Evolutionary conservation across 2,329 filamentous ascomycete genomes (phyloP), one percentile per base, ranked within the genome.

Genomic region (Venturia aucupariae): DNA sequence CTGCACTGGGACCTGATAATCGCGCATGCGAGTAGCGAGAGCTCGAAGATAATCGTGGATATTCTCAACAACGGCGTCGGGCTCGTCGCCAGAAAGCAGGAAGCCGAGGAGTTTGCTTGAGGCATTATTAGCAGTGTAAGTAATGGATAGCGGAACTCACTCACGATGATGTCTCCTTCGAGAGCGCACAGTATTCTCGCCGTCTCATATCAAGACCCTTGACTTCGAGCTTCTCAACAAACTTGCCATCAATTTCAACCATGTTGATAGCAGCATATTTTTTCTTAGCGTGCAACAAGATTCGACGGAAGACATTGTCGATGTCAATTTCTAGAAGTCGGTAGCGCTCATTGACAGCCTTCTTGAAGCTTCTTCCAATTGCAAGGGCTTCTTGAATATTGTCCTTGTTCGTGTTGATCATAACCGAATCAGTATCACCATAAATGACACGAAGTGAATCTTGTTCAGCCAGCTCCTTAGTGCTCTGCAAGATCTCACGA

Each of bases 361-460:
- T 88, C 78, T 97, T 97, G 82, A 99, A 97, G 67, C 97, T 91
- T 55, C 91, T 87, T 65, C 94, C 95, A 62, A 99, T 89, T 72
- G 90, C 92, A 70, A 97, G 80, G 1, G 94, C 94, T 71, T 96
- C 92, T 39, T 90, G 86, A 38, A 97, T 89, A 69, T 90, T 96
- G 76, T 97, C 90, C 64, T 94, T 92, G 72, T 97, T 97, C 68
- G 94, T 96, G 73, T 99, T 99, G 80, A 99, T 97, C 94, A 99
- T 99, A 77, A 99, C 94, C 10, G 94, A 99, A 77, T 99, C 94
- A 15, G 94, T 99, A 77, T 99, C 94, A 79, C 94, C 94, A 71
- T 99, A 99, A 68, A 99, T 97, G 74, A 99, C 94, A 72, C 94
- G 90, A 38, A 99, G 83, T 66, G 92, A 88, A 69, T 90, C 92